Base-by-base conservation (phyloP, 441 rosid genomes). In the Brassica hybrid region DNA sequence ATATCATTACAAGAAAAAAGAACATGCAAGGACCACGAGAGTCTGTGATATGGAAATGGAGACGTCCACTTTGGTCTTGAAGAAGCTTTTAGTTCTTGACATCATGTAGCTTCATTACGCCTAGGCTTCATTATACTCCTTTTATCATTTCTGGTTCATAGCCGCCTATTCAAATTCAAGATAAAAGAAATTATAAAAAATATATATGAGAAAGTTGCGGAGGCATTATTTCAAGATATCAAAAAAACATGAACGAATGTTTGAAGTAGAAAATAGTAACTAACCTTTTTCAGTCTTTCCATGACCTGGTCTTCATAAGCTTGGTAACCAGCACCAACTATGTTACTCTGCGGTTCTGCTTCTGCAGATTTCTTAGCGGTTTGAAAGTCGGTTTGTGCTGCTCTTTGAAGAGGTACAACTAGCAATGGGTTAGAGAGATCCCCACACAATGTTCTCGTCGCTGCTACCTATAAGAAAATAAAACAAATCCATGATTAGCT, bases 341-440 rank as follows among this genome's bases (percentile, higher is more conserved):
- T 54, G 21, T 54, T 54, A 16, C 59, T 54, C 59, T 54, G 59
- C 12, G 59, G 59, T 17, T 54, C 59, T 17, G 21, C 23, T 54
- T 54, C 59, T 7, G 59, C 23, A 16, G 59, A 54, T 54, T 7
- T 54, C 21, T 54, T 54, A 2, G 59, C 59, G 10, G 59, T 54
- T 2, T 0, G 5, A 54, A 54, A 16, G 7, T 54, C 59, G 11
- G 59, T 54, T 54, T 54, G 59, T 52, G 21, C 58, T 52, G 59
- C 59, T 54, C 11, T 54, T 10, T 54, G 59, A 54, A 54, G 59
- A 54, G 59, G 59, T 54, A 54, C 59, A 54, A 54, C 59, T 54
- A 54, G 59, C 3, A 54, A 54, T 54, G 59, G 59, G 10, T 54
- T 54, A 7, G 59, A 54, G 21, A 54, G 59, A 54, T 54, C 59